phyloP scores from a whole-genome alignment of 2,329 filamentous ascomycete genomes.

The Fusarium longipes region DNA sequence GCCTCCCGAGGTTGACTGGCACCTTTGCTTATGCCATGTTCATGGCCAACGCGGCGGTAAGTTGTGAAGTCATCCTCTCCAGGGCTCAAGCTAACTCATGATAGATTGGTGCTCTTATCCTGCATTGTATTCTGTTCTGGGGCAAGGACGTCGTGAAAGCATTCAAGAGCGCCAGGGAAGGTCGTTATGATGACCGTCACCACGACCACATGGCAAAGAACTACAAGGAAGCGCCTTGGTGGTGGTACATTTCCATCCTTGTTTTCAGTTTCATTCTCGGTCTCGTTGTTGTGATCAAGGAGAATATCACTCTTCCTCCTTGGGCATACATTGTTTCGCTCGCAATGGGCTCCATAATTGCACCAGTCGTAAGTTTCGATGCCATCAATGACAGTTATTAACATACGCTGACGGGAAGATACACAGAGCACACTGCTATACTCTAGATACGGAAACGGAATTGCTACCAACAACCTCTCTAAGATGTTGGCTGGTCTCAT shows the following conservation, averaged over 20 bases:
- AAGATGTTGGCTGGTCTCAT: slow-evolving; percentile 67
- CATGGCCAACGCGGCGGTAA: slow-evolving; percentile 67
- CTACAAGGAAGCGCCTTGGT: slow-evolving; percentile 63
- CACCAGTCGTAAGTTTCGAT: slow-evolving; percentile 57
- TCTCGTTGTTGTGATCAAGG: slow-evolving; percentile 58
- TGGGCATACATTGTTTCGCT: slow-evolving; percentile 62
- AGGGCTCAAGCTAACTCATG: background rate
- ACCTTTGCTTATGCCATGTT: slow-evolving; percentile 65
- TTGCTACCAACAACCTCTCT: slow-evolving; percentile 68
- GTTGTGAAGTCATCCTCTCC: slow-evolving; percentile 31
- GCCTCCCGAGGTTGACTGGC: slow-evolving; percentile 60
- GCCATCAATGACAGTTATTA: fast-evolving
- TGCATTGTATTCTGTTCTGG: slow-evolving; percentile 66
- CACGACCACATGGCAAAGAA: slow-evolving; percentile 63
- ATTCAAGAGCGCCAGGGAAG: slow-evolving; percentile 58
- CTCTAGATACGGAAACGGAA: slow-evolving; percentile 65
- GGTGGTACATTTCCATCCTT: slow-evolving; percentile 59
- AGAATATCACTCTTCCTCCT: slow-evolving; percentile 58
- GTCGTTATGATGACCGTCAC: slow-evolving; percentile 61
- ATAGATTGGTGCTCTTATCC: slow-evolving; percentile 65
- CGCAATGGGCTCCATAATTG: slow-evolving; percentile 58
- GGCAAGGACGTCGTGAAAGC: slow-evolving; percentile 62
- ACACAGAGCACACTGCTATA: slow-evolving; percentile 62
- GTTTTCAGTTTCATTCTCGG: slow-evolving; percentile 59
- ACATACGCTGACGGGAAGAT: background rate